Conservation (phyloP, 2,329 filamentous ascomycete species). For the Pseudocercospora ulei region DNA sequence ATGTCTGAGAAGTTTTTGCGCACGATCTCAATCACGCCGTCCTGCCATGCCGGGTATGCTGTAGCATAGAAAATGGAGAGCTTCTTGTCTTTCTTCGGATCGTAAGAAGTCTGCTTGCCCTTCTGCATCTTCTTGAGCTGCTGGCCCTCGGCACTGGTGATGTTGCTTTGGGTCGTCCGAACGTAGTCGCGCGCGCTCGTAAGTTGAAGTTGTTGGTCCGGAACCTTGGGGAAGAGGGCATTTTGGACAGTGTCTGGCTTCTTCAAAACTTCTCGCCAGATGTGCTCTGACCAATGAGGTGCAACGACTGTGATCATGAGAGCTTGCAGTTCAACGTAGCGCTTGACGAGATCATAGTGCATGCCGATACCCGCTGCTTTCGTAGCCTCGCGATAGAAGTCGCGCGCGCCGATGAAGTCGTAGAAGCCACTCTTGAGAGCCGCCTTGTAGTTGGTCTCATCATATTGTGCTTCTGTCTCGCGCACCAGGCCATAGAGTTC, state of each 20-base stretch:
- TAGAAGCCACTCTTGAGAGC: slow-evolving; percentile 78
- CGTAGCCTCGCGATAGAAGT: slow-evolving; percentile 80
- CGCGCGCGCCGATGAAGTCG: slow-evolving; percentile 78
- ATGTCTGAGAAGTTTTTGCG: slow-evolving; percentile 57
- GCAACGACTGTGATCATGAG: slow-evolving; percentile 73
- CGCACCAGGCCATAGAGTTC: slow-evolving; percentile 78
- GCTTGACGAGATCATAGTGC: slow-evolving; percentile 68
- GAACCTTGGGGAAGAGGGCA: slow-evolving; percentile 62
- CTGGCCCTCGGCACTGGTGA: slow-evolving; percentile 73
- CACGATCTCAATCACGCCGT: slow-evolving; percentile 74
- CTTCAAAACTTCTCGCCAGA: slow-evolving; percentile 84
- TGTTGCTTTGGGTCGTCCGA: slow-evolving; percentile 60
- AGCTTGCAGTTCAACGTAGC: slow-evolving; percentile 79
- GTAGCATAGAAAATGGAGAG: slow-evolving; percentile 74
- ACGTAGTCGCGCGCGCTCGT: slow-evolving; percentile 77
- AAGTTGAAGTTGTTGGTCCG: slow-evolving; percentile 55
- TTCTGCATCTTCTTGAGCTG: slow-evolving; percentile 86
- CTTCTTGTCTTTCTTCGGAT: slow-evolving; percentile 85
- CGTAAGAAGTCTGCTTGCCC: slow-evolving; percentile 75
- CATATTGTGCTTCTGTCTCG: slow-evolving; percentile 70
- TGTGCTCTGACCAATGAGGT: slow-evolving; percentile 87
- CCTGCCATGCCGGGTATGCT: slow-evolving; percentile 81
- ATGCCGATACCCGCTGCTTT: slow-evolving; percentile 69
- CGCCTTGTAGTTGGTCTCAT: slow-evolving; percentile 68
- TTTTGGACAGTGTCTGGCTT: slow-evolving; percentile 67